Base-by-base conservation (phyloP, 169 alveolate genomes). In the Plasmodium blacklocki region DNA sequence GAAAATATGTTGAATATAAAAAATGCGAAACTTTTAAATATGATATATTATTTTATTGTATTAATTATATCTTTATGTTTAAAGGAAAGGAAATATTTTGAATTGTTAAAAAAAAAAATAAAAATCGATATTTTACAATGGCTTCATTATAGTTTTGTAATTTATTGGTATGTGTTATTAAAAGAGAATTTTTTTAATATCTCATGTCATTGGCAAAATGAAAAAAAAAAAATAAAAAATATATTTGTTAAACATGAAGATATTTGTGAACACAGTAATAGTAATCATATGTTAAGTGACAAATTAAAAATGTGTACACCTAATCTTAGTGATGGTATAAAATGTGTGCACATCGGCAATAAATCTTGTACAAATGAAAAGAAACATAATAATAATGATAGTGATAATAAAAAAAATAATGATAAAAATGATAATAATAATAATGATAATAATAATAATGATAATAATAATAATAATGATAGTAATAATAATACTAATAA, bases 151-250 rank as follows among this genome's bases (percentile, higher is more conserved):
- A 56, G 83, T 8, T 49, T 83, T 32, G n/a, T 66, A 2, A 39
- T 83, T 11, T 83, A 83, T 47, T 23, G 56, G 12, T 68, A 83
- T n/a, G 64, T 60, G 19, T 26, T 68, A 0, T 12, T 45, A 18
- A 19, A 29, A 6, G 56, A 11, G 68, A 64, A 83, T 3, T 83
- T 83, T 83, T 83, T 83, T 83, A 60, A 1, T n/a, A 72, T 56
- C 18, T 14, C 19, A 45, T 15, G 1, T 54, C 6, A 0, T 39
- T 0, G 7, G 60, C 11, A 23, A 56, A 43, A 52, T 15, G 19
- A 18, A 21, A 7, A 1, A 63, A 64, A 58, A 32, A 0, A 39
- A 21, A 18, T 39, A 26, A 39, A 39, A 39, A 39, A 39, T 6
- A 0, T 39, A 5, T 39, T 5, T 39, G 7, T 5, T 39, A 5